phyloP scores from a whole-genome alignment of 148 eudicot species.

The Fagopyrum homotropicum region DNA sequence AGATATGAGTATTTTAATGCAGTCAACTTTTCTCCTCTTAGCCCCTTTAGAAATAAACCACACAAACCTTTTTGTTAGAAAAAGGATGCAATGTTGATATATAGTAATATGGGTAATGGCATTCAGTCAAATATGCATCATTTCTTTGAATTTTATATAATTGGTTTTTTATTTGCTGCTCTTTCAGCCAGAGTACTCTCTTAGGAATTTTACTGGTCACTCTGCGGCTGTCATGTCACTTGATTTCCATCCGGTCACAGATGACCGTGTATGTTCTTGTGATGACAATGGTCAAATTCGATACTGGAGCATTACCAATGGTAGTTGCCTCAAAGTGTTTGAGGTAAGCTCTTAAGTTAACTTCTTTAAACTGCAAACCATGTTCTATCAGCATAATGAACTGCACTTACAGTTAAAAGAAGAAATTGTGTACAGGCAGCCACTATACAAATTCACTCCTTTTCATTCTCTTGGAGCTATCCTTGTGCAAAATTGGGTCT shows the following conservation, averaged over 20 bases:
- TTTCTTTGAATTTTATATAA: no score
- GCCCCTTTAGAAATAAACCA: no score
- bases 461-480: neutral
- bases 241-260: conserved; percentile 27
- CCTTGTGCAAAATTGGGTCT: neutral
- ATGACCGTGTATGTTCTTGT: conserved; percentile 23
- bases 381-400: neutral
- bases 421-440: no score
- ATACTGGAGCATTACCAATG: conserved; percentile 24
- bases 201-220: conserved; percentile 24
- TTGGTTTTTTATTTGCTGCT: neutral
- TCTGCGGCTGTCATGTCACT: conserved; percentile 18
- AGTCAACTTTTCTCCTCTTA: neutral
- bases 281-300: conserved; percentile 24
- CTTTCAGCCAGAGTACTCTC: conserved; percentile 23
- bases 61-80: no score
- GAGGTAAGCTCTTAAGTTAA: conserved; percentile 14
- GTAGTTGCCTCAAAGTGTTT: conserved; percentile 19
- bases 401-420: no score
- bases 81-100: no score
- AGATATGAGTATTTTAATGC: neutral
- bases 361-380: neutral
- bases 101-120: neutral
- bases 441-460: no score
- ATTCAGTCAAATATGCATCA: no score